phyloP scores from a whole-genome alignment of 768 basidiomycete species.

The Trametes coccinea region DNA sequence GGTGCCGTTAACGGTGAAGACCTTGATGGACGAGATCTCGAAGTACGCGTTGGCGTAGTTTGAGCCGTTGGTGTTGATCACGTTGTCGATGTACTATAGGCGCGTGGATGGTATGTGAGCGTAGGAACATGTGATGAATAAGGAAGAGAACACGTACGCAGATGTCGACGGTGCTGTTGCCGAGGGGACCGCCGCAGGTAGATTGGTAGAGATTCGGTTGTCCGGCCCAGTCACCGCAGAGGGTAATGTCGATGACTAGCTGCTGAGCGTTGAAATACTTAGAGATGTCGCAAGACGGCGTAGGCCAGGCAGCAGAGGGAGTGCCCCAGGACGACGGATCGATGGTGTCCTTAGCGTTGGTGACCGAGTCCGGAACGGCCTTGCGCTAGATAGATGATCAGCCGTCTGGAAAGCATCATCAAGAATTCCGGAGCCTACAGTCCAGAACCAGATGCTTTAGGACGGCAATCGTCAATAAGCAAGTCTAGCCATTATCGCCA shows the following conservation, averaged over 20 bases:
- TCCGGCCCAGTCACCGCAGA: conserved; percentile 60
- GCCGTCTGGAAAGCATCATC: neutral
- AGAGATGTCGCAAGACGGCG: conserved; percentile 43
- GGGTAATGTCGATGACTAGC: conserved; percentile 54
- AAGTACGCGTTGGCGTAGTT: conserved; percentile 55
- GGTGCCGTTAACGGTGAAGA: conserved; percentile 37
- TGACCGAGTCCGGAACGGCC: conserved; percentile 26
- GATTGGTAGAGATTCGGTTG: conserved; percentile 41
- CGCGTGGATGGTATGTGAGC: no score
- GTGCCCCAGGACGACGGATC: conserved; percentile 44
- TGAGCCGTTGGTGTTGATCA: conserved; percentile 44
- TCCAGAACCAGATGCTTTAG: conserved; percentile 50
- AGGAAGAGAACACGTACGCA: no score
- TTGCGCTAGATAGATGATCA: conserved; percentile 32
- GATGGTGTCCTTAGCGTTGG: conserved; percentile 33
- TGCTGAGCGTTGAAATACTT: conserved; percentile 48
- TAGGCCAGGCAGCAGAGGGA: conserved; percentile 44
- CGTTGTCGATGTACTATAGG: conserved; percentile 45
- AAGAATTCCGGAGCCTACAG: conserved; percentile 30
- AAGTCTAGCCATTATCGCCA: conserved; percentile 46
- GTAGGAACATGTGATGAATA: no score
- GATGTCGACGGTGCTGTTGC: conserved; percentile 39
- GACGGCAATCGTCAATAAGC: neutral
- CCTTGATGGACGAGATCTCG: conserved; percentile 59
- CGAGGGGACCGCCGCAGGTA: conserved; percentile 40